Base-by-base conservation (phyloP, 768 basidiomycete genomes). In the Rhodotorula babjevae region DNA sequence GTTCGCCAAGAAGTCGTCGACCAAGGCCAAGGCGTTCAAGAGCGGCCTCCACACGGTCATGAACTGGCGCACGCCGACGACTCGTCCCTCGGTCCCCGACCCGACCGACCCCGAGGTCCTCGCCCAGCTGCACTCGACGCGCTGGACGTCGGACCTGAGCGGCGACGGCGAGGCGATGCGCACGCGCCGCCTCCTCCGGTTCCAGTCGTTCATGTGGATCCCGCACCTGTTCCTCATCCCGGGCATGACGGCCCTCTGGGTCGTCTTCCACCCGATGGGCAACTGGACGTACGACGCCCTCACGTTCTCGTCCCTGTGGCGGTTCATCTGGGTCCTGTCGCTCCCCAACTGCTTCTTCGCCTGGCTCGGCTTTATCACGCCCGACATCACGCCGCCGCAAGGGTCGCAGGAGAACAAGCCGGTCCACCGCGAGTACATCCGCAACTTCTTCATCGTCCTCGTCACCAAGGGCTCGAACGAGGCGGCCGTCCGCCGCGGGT, bases 381-480 rank as follows among this genome's bases (percentile, higher is more conserved):
- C 79, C 67, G 79, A 80, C 67, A 68, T 73, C 65, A 65, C 76
- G 55, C 77, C 71, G 58, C 46, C 63, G 33, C 75, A 77, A 49
- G 67, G 63, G 47, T 40, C 52, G 23, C 76, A 78, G 75, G 78
- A 79, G 66, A 76, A 77, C 76, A 78, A 77, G 65, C 75, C 76
- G 16, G 78, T 79, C 57, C 63, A 69, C 73, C 78, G 79, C 63
- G 79, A 80, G 60, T 74, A 78, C 68, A 80, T 80, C 66, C 76
- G 79, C 71, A 80, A 80, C 75, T 80, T 80, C 77, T 79, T 78
- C 78, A 72, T 80, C 75, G 74, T 79, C 55, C 77, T 80, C 72
- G 79, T 80, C 70, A 80, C 79, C 60, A 80, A 80, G 72, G 79
- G 79, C 29, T 80, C 79, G 23, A 80, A 80, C 75, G 79, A 80